Conservation (phyloP, 78 protist genomes). For the Dictyostelium capitatum region DNA sequence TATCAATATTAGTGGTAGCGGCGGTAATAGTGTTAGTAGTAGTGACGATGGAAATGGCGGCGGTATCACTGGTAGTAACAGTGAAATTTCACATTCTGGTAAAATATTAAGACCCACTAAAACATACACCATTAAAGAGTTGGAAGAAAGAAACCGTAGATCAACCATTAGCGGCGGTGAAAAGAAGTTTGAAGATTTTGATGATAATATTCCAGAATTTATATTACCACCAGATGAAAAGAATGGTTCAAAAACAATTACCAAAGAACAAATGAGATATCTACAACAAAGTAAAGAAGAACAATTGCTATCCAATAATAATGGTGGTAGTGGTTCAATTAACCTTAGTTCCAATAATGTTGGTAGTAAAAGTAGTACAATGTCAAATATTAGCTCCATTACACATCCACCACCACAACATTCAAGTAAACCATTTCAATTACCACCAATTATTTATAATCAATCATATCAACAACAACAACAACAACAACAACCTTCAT, state of each 20-base stretch:
- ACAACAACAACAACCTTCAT: neutral
- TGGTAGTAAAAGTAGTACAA: neutral
- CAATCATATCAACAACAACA: neutral
- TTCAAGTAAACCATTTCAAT: neutral
- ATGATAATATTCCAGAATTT: neutral
- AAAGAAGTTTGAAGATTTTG: constrained; percentile 6
- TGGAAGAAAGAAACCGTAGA: constrained; percentile 46
- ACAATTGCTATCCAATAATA: neutral
- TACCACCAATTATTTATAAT: neutral
- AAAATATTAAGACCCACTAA: neutral
- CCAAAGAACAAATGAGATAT: neutral
- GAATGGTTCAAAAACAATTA: constrained; percentile 3
- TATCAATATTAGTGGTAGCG: neutral
- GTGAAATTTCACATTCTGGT: neutral
- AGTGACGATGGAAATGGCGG: neutral
- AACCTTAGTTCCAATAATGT: too few species aligned
- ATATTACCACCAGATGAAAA: constrained; percentile 13
- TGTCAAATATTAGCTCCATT: neutral
- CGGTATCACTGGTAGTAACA: neutral
- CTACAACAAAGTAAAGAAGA: constrained; percentile 16
- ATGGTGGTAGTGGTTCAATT: neutral
- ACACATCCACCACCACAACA: constrained; percentile 64
- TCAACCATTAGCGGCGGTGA: constrained; percentile 50
- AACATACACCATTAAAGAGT: neutral
- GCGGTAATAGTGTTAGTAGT: neutral